Evolutionary conservation across 441 rosid species (phyloP).

Genomic region (Populus tomentosa): DNA sequence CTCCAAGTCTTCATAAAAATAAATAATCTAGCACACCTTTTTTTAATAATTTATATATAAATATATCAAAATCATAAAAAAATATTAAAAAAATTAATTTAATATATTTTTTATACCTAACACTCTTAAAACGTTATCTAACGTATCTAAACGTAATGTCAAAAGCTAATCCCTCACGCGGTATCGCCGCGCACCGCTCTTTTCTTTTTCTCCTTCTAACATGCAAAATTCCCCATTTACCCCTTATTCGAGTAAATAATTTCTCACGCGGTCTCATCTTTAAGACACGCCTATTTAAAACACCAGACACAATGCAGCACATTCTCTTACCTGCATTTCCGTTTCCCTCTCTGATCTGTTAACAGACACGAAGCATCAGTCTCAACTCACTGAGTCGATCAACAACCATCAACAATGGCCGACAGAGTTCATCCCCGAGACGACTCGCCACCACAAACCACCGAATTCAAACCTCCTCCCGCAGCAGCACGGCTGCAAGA

Average conservation of each 20-base stretch:
- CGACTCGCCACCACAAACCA: conserved; percentile 8
- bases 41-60: too few species aligned
- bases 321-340: background rate
- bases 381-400: background rate
- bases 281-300: background rate
- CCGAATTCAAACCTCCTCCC: background rate
- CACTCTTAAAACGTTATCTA: too few species aligned
- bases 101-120: too few species aligned
- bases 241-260: background rate
- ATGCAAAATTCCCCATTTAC: background rate
- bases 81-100: too few species aligned
- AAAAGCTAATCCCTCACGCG: background rate
- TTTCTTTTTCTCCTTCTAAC: background rate
- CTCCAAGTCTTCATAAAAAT: too few species aligned
- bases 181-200: background rate
- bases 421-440: conserved; percentile 34
- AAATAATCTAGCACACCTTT: too few species aligned
- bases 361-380: background rate
- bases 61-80: too few species aligned
- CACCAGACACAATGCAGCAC: background rate
- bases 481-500: background rate
- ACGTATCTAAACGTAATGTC: too few species aligned
- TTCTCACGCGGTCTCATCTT: background rate
- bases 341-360: background rate
- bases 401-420: conserved; percentile 17